phyloP scores from a whole-genome alignment of 2,329 filamentous ascomycete genomes.

The Cladosporium velox region DNA sequence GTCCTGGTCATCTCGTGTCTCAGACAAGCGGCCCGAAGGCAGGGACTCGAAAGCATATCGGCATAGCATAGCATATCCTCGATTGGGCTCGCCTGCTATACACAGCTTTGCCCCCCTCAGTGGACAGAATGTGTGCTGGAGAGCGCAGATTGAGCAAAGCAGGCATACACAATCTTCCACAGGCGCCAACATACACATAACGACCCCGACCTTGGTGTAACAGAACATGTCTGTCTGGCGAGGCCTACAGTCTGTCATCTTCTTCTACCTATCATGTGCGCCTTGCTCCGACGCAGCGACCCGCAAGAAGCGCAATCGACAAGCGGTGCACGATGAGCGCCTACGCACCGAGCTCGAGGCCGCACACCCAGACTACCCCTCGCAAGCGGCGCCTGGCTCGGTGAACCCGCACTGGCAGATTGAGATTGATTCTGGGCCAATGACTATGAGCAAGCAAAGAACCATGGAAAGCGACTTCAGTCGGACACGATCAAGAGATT shows the following conservation, averaged over 20 bases:
- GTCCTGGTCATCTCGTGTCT: conserved; percentile 7
- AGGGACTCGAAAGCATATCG: conserved; percentile 12
- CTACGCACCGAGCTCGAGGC: conserved; percentile 64
- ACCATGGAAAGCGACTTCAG: conserved; percentile 18
- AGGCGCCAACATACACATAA: not conserved
- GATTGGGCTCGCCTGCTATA: not conserved
- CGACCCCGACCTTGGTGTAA: not conserved
- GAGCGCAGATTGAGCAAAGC: not conserved
- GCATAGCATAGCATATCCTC: not conserved
- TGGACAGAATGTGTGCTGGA: conserved; percentile 18
- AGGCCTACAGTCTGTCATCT: conserved; percentile 71
- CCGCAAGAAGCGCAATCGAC: conserved; percentile 68
- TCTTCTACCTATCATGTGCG: conserved; percentile 75
- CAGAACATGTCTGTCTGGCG: conserved; percentile 43
- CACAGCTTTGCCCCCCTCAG: not conserved
- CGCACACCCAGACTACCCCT: conserved; percentile 71
- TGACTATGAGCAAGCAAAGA: conserved; percentile 47
- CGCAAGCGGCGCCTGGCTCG: conserved; percentile 76
- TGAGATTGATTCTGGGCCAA: conserved; percentile 79
- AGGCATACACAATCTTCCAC: conserved; percentile 1
- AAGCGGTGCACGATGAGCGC: conserved; percentile 65
- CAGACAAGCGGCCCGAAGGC: conserved; percentile 14
- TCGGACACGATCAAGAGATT: conserved; percentile 13
- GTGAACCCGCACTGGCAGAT: conserved; percentile 89
- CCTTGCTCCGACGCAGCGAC: conserved; percentile 73